Percentiles rank a stretch among this genome's conserved stretches.
Evolutionary conservation across 1,139 yeast genomes (phyloP).

Genomic region (Sugiyamaella paludigena): DNA sequence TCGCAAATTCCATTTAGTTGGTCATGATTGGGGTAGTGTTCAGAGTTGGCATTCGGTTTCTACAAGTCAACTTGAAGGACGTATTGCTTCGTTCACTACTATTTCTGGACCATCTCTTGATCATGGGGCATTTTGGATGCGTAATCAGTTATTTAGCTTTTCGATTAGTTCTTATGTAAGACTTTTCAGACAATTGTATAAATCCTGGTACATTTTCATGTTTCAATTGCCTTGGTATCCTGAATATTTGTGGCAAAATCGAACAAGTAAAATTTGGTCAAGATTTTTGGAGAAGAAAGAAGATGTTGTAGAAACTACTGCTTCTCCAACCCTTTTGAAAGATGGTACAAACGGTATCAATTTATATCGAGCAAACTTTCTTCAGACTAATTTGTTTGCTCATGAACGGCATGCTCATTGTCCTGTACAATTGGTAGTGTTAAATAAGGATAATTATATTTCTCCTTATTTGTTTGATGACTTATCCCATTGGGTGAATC

Average conservation of each 20-base stretch:
- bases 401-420: constrained; percentile 4
- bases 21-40: constrained; percentile 11
- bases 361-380: constrained; percentile 6
- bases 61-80: constrained; percentile 3
- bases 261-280: not conserved
- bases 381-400: not conserved
- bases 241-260: constrained; percentile 7
- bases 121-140: constrained; percentile 3
- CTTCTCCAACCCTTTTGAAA: constrained; percentile 2
- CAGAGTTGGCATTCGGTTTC: constrained; percentile 10
- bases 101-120: constrained; percentile 9
- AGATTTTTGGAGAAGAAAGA: constrained; percentile 1
- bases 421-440: constrained; percentile 4
- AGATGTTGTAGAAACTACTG: constrained; percentile 2
- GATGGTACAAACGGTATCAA: constrained; percentile 8
- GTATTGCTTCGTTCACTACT: constrained; percentile 6
- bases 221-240: constrained; percentile 8
- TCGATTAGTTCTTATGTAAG: not conserved
- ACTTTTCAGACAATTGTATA: not conserved
- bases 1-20: constrained; percentile 7
- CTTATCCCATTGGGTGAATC: constrained; percentile 3
- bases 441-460: constrained; percentile 4
- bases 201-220: constrained; percentile 6
- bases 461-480: not conserved
- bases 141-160: not conserved